Conservation (phyloP, 306 rosid genomes). For the Neltuma alba region DNA sequence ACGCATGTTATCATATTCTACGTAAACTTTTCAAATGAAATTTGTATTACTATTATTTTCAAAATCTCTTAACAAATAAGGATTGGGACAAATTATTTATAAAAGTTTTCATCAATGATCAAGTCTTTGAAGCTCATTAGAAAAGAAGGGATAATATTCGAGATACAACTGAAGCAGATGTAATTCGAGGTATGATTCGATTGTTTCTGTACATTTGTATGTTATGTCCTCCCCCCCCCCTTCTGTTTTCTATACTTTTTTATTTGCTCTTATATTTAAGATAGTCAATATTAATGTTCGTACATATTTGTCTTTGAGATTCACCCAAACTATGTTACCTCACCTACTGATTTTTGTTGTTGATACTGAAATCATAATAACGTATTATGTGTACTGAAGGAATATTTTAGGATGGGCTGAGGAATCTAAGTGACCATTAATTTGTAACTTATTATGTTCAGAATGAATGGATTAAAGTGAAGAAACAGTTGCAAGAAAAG, state of each 20-base stretch:
- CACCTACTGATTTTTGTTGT: not conserved
- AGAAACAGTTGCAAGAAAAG: not conserved
- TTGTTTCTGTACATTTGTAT: not conserved
- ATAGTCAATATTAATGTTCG: not conserved
- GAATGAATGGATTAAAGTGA: slow-evolving; percentile 4
- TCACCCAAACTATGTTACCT: not conserved
- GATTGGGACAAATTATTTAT: not conserved
- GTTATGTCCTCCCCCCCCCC: not conserved
- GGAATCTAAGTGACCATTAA: not conserved
- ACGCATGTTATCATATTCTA: not conserved
- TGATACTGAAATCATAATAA: not conserved
- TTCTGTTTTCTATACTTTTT: not conserved
- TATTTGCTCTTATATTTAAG: not conserved
- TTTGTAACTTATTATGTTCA: not conserved
- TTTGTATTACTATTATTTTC: not conserved
- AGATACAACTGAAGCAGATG: not conserved
- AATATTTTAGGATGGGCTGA: not conserved
- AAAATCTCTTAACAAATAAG: not conserved
- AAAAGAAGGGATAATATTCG: not conserved
- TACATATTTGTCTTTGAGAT: not conserved
- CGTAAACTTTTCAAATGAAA: not conserved
- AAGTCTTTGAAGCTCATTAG: not conserved
- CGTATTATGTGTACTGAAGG: not conserved
- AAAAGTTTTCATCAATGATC: not conserved
- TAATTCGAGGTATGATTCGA: not conserved